Conservation (phyloP, 2,329 filamentous ascomycete species). For the Macrophomina pseudophaseolina region DNA sequence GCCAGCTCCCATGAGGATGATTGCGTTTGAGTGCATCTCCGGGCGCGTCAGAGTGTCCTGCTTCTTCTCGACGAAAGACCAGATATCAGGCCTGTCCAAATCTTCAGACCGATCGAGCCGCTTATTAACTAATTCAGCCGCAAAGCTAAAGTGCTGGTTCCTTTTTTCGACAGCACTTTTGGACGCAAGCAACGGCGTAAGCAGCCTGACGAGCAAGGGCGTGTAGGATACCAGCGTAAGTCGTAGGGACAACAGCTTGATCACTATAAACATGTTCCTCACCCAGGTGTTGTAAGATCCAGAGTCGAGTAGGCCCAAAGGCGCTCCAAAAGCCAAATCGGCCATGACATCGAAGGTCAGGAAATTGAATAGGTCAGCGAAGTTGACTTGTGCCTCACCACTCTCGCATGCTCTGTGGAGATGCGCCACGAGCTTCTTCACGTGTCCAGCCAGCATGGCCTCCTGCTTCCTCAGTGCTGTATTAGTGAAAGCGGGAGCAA, state of each 20-base stretch:
- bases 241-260: constrained; percentile 24
- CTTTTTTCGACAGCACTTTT: not conserved
- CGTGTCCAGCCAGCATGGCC: constrained; percentile 35
- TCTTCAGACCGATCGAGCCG: not conserved
- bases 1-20: constrained; percentile 41
- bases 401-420: constrained; percentile 30
- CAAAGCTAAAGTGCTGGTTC: not conserved
- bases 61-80: not conserved
- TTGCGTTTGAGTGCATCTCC: constrained; percentile 29
- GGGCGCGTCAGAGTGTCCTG: not conserved
- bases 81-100: not conserved
- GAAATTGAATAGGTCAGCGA: constrained; percentile 41
- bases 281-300: constrained; percentile 40
- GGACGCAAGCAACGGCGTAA: not conserved
- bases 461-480: constrained; percentile 38
- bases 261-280: constrained; percentile 33
- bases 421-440: constrained; percentile 46
- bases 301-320: constrained; percentile 38
- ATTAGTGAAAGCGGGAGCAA: constrained; percentile 41
- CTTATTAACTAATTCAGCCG: not conserved
- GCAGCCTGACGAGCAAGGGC: not conserved
- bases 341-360: constrained; percentile 35
- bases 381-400: constrained; percentile 34
- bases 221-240: not conserved
- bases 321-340: constrained; percentile 38